Base-by-base conservation (phyloP, 2,329 filamentous ascomycete genomes). In the Daldinia sp. region DNA sequence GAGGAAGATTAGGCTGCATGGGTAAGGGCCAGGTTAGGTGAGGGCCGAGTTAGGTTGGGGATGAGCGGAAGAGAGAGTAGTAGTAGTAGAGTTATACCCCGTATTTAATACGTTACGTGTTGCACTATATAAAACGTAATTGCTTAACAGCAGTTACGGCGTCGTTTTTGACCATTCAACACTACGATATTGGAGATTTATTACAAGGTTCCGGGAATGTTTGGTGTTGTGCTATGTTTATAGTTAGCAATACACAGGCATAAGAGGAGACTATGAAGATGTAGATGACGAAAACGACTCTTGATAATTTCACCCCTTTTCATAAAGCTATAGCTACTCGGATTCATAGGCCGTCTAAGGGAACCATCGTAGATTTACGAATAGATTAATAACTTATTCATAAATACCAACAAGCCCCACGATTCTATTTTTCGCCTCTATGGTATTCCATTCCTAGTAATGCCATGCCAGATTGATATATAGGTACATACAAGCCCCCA, bases 1-100 rank as follows among this genome's bases (percentile, higher is more conserved):
- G 74, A 75, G 1, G 73, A 86, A 27, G 78, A 79, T 11, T 65
- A 39, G 30, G 50, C 41, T 4, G n/a, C 5, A 3, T 10, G n/a
- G n/a, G n/a, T n/a, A n/a, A n/a, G n/a, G n/a, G n/a, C n/a, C n/a
- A n/a, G n/a, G n/a, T n/a, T n/a, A n/a, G n/a, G n/a, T n/a, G n/a
- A n/a, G n/a, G n/a, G n/a, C n/a, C n/a, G n/a, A n/a, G n/a, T 15
- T 19, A 7, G 37, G 37, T 5, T 13, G 19, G 37, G 21, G 11
- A 29, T 29, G 27, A 13, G 15, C 4, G 17, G 15, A n/a, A 21
- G 37, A 21, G n/a, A 11, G 4, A 21, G 37, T 17, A 21, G 11
- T 32, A 32, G 11, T 32, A 32, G 29, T 7, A 32, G 29, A 32
- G 11, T 32, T 32, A 32, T 32, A 11, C n/a, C n/a, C n/a, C 6